Evolutionary conservation across 352 stramenopile species (phyloP).

Genomic region (Globisporangium carolinianum): DNA sequence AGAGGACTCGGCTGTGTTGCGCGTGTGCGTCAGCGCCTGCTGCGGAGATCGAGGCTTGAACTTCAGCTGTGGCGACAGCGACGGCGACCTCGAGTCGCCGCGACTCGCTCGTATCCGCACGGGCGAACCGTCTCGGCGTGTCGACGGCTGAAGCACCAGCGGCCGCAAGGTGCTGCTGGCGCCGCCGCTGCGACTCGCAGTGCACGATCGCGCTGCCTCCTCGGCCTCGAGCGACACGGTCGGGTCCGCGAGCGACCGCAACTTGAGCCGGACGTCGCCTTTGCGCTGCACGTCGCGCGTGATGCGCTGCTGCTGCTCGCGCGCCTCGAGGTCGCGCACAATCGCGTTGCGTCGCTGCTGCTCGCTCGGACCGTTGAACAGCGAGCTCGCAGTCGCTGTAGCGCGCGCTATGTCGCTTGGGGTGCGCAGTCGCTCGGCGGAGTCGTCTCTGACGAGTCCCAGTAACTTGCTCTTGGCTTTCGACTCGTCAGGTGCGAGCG

Average conservation of each 20-base stretch:
- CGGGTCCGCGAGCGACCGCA: constrained; percentile 45
- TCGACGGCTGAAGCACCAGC: constrained; percentile 8
- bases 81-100: neutral
- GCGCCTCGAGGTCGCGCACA: constrained; percentile 29
- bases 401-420: neutral
- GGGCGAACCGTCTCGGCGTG: neutral
- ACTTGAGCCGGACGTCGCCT: constrained; percentile 28
- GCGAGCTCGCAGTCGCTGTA: neutral
- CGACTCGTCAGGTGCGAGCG: constrained; percentile 4
- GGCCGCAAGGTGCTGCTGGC: constrained; percentile 1
- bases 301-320: constrained; percentile 26
- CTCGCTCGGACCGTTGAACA: constrained; percentile 27
- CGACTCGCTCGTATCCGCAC: neutral
- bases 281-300: constrained; percentile 31
- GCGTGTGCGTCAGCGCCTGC: no score
- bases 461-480: no score
- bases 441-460: no score
- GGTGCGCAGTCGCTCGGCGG: no score
- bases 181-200: neutral
- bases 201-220: constrained; percentile 14
- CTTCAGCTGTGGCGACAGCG: neutral
- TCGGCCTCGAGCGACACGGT: constrained; percentile 41
- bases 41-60: no score
- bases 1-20: no score
- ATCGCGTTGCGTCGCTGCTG: constrained; percentile 35